These are phyloP conservation scores for Dioscorea cayenensis DNA, from an alignment of 116 monocot genomes.

Conservation along the genomic window DNA sequence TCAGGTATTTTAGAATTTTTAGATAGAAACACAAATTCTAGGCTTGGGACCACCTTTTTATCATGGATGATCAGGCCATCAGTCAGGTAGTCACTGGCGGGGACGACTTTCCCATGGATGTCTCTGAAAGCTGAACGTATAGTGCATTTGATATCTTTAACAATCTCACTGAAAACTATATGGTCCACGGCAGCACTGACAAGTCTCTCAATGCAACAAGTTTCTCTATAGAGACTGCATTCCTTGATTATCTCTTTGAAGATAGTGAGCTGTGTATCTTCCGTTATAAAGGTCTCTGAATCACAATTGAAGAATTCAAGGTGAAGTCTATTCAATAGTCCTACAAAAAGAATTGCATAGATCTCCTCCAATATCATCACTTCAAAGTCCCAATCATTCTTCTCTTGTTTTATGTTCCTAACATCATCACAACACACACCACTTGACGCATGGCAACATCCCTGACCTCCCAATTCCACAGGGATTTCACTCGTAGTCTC, in stretches of 20 bases:
- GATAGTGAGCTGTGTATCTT: conserved; percentile 14
- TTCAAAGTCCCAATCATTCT: conserved; percentile 13
- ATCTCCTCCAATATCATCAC: conserved; percentile 13
- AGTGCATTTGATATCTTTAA: conserved; percentile 20
- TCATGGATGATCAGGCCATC: background rate
- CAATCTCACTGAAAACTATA: conserved; percentile 15
- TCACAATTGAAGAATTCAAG: conserved; percentile 13
- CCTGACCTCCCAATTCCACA: background rate
- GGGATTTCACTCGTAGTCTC: background rate
- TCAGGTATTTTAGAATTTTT: background rate
- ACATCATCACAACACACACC: conserved; percentile 1
- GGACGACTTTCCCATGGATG: background rate
- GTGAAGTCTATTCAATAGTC: conserved; percentile 5
- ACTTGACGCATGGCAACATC: conserved; percentile 7
- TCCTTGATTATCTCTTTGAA: conserved; percentile 18
- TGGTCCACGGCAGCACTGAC: conserved; percentile 19
- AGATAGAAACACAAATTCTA: conserved; percentile 1
- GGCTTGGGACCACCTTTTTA: background rate
- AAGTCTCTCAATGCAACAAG: conserved; percentile 9
- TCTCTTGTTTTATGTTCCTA: conserved; percentile 19
- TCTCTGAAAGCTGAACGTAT: background rate
- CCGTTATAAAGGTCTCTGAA: conserved; percentile 19
- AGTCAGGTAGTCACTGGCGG: background rate
- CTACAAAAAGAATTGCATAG: conserved; percentile 17
- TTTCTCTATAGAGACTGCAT: conserved; percentile 11